phyloP scores from a whole-genome alignment of 345 rosid genomes.

The Laguncularia racemosa region DNA sequence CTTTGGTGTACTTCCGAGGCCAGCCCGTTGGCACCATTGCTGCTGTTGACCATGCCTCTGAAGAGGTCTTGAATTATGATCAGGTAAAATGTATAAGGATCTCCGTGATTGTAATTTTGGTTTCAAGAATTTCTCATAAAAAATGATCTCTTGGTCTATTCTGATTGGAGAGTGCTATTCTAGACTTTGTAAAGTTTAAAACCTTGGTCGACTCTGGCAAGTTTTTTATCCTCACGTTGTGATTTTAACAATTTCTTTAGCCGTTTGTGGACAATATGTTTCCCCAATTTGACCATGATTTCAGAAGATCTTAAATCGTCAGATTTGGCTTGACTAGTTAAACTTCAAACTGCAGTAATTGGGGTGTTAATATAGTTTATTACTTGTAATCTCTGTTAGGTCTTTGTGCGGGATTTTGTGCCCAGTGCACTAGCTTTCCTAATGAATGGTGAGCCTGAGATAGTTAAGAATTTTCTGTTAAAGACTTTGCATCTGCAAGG shows the following conservation, averaged over 20 bases:
- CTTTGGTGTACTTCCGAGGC: constrained; percentile 67
- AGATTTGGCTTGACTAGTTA: too few relatives aligned
- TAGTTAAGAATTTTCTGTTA: constrained; percentile 62
- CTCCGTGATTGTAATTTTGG: neutral
- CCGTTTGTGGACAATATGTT: too few relatives aligned
- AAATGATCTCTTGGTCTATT: neutral
- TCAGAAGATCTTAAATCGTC: too few relatives aligned
- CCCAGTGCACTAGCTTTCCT: constrained; percentile 78
- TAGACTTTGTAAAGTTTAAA: too few relatives aligned
- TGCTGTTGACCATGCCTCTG: constrained; percentile 88
- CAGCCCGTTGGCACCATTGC: constrained; percentile 93
- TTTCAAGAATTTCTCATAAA: neutral
- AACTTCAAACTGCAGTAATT: constrained; percentile 1
- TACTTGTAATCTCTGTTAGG: constrained; percentile 21
- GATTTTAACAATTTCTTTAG: too few relatives aligned
- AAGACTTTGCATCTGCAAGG: constrained; percentile 69
- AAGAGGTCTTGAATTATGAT: constrained; percentile 93
- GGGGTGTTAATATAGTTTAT: neutral
- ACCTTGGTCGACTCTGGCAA: too few relatives aligned
- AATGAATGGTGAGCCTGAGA: constrained; percentile 75
- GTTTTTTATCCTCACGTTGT: too few relatives aligned
- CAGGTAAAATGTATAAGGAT: constrained; percentile 41
- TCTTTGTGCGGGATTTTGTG: constrained; percentile 74
- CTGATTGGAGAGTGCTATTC: too few relatives aligned
- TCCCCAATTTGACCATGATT: too few relatives aligned